These are phyloP conservation scores for Tardiomyces digboiensis DNA, from an alignment of 1,139 yeast species.

Conservation along the genomic window DNA sequence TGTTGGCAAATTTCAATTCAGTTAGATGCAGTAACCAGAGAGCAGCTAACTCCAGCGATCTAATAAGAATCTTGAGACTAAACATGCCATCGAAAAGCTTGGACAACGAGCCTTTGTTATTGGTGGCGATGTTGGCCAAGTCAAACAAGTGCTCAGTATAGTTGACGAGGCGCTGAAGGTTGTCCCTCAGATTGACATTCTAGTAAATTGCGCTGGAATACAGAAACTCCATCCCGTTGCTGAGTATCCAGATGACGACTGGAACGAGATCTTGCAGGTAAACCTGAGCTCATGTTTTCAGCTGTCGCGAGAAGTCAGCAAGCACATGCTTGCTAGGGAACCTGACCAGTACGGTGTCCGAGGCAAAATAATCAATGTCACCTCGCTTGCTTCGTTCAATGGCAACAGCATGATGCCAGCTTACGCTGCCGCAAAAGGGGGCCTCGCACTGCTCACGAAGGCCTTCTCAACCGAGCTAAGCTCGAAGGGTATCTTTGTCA, in stretches of 20 bases:
- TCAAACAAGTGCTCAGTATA: conserved; percentile 22
- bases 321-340: conserved; percentile 28
- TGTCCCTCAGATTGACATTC: conserved; percentile 34
- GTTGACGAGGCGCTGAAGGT: conserved; percentile 24
- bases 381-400: conserved; percentile 39
- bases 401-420: conserved; percentile 39
- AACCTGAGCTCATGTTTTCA: conserved; percentile 39
- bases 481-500: conserved; percentile 41
- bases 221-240: conserved; percentile 30
- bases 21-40: too few species aligned
- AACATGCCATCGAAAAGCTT: conserved; percentile 11
- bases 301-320: conserved; percentile 38
- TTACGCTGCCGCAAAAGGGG: conserved; percentile 47
- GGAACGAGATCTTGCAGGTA: conserved; percentile 39
- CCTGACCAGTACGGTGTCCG: conserved; percentile 33
- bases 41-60: not conserved
- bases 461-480: conserved; percentile 47
- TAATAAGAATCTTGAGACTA: not conserved
- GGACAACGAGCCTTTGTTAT: conserved; percentile 22
- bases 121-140: conserved; percentile 20
- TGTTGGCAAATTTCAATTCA: not conserved
- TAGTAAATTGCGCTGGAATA: conserved; percentile 51
- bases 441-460: conserved; percentile 39
- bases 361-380: conserved; percentile 59
- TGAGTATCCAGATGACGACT: conserved; percentile 32